Evolutionary conservation across 345 rosid genomes (phyloP).

Genomic region (Eucalyptus leucophloia): DNA sequence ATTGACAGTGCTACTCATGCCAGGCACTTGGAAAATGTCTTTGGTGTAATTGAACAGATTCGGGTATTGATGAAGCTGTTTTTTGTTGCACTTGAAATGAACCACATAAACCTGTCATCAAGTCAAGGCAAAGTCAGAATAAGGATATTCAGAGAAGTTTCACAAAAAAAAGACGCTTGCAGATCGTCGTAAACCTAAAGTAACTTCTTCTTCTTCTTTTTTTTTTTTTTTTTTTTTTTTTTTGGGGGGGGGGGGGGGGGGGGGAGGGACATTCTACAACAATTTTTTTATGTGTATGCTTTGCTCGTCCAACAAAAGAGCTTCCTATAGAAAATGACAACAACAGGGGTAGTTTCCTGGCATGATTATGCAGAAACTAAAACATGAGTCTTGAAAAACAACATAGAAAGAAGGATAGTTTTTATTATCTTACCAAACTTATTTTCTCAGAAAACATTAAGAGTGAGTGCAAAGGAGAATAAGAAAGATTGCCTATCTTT

Average conservation of each 20-base stretch:
- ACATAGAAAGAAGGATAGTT: neutral
- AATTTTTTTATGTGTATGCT: neutral
- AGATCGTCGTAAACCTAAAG: neutral
- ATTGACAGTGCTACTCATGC: conserved; percentile 22
- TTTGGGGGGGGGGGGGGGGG: no score
- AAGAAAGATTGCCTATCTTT: neutral
- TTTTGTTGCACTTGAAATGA: conserved; percentile 47
- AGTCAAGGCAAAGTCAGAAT: neutral
- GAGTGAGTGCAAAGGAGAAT: neutral
- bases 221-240: no score
- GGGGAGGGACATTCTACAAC: neutral
- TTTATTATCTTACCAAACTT: neutral
- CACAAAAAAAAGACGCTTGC: neutral
- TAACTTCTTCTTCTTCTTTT: neutral
- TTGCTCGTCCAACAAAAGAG: neutral
- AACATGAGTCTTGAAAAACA: neutral
- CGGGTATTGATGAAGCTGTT: conserved; percentile 25
- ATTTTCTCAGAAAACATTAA: neutral
- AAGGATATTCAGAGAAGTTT: neutral
- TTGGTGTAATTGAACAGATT: conserved; percentile 34
- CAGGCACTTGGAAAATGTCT: conserved; percentile 28
- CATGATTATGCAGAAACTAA: neutral
- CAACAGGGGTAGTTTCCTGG: neutral
- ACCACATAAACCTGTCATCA: conserved; percentile 29
- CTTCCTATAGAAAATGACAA: neutral